phyloP scores from a whole-genome alignment of 306 rosid species.

The Prunus salicina region DNA sequence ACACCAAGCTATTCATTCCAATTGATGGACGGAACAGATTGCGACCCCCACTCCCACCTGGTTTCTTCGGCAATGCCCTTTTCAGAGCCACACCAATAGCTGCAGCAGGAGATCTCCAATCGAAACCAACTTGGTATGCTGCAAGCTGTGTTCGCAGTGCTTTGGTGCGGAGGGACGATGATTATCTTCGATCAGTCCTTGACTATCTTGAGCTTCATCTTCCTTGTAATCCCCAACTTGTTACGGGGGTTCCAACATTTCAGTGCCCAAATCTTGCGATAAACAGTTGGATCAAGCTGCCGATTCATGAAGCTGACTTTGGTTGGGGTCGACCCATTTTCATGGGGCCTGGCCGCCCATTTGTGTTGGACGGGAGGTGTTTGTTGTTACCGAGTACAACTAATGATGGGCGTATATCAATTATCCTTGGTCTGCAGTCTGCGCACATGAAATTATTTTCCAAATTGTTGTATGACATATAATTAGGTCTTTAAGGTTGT shows the following conservation, averaged over 20 bases:
- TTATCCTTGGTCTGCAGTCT: background rate
- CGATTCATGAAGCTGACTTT: too few species aligned
- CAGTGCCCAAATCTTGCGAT: background rate
- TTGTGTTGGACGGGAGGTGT: background rate
- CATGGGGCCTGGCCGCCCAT: background rate
- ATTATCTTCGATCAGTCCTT: too few species aligned
- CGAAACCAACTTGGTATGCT: background rate
- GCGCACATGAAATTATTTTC: background rate
- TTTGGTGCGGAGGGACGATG: too few species aligned
- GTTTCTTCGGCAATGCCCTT: background rate
- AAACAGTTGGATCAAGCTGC: background rate
- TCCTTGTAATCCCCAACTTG: too few species aligned
- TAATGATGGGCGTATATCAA: background rate
- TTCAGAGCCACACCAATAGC: background rate
- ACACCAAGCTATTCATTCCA: background rate
- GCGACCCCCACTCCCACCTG: background rate
- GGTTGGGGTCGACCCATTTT: background rate
- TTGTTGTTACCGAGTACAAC: background rate
- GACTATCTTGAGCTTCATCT: too few species aligned
- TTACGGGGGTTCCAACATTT: background rate
- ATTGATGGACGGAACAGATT: background rate
- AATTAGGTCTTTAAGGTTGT: too few species aligned
- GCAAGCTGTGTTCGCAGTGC: background rate
- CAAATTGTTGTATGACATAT: too few species aligned
- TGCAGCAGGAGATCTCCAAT: too few species aligned